Conservation (phyloP, 2,329 filamentous ascomycete genomes). For the Pestalotiopsis sp. region DNA sequence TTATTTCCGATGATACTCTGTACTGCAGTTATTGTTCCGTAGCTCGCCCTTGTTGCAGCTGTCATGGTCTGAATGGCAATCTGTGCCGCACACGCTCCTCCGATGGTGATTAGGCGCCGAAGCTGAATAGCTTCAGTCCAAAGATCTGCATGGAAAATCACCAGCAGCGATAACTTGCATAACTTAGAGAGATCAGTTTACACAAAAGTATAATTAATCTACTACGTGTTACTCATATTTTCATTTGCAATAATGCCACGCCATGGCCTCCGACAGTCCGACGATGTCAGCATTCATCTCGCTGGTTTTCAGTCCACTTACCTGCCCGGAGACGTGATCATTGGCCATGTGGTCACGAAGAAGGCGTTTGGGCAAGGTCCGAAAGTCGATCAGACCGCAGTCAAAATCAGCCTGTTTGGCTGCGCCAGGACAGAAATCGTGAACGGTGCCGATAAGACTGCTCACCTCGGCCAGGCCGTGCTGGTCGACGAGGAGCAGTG, state of each 20-base stretch:
- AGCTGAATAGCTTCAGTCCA: neutral
- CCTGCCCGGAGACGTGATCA: constrained; percentile 8
- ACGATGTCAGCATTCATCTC: constrained; percentile 3
- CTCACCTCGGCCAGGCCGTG: constrained; percentile 10
- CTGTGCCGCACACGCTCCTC: neutral
- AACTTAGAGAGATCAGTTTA: neutral
- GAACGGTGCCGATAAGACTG: neutral
- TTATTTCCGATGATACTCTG: neutral
- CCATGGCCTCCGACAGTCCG: neutral
- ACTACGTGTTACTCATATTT: too few relatives aligned
- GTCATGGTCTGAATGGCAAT: neutral
- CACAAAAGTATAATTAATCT: too few relatives aligned
- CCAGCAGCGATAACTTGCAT: neutral
- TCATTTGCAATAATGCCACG: neutral
- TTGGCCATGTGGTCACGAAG: constrained; percentile 9
- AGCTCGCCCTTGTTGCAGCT: neutral
- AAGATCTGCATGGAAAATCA: neutral
- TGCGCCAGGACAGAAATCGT: constrained; percentile 13
- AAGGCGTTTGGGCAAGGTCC: neutral
- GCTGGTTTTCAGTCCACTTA: constrained; percentile 11
- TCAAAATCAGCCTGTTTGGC: constrained; percentile 9
- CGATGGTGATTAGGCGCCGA: neutral
- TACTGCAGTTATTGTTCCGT: neutral
- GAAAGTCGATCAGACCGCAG: neutral
- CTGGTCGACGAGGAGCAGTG: constrained; percentile 6